Evolutionary conservation across 2,329 filamentous ascomycete species (phyloP).

Genomic region (Fusarium redolens): DNA sequence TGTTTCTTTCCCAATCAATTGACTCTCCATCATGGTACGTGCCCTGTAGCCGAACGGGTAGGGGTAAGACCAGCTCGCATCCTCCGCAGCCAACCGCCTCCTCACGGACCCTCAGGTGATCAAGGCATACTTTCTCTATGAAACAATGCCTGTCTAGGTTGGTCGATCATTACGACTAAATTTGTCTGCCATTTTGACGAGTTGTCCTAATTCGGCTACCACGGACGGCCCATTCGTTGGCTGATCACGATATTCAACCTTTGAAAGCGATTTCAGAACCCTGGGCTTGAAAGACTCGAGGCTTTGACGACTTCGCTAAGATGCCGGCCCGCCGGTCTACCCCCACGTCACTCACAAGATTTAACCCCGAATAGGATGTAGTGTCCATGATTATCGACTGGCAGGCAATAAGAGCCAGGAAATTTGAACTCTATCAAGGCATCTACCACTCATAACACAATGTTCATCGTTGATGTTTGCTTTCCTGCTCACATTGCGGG

Average conservation of each 20-base stretch:
- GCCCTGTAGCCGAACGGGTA: slow-evolving; percentile 31
- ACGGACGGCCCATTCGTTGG: slow-evolving; percentile 18
- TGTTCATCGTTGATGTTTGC: slow-evolving; percentile 19
- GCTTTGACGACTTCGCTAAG: not conserved
- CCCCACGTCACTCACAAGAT: slow-evolving; percentile 34
- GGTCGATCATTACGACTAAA: slow-evolving; percentile 41
- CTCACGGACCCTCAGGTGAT: slow-evolving; percentile 41
- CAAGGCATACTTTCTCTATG: slow-evolving; percentile 35
- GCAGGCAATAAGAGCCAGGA: not conserved
- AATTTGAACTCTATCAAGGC: slow-evolving; percentile 3
- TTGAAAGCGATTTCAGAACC: not conserved
- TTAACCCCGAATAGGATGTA: slow-evolving; percentile 11
- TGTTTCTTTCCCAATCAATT: slow-evolving; percentile 36
- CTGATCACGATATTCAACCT: not conserved
- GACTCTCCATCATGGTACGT: slow-evolving; percentile 21
- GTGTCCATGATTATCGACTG: slow-evolving; percentile 21
- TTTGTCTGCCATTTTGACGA: slow-evolving; percentile 25
- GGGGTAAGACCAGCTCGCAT: slow-evolving; percentile 34
- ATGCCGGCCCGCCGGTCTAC: slow-evolving; percentile 12
- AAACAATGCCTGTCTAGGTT: slow-evolving; percentile 42
- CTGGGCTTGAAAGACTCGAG: not conserved
- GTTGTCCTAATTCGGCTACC: slow-evolving; percentile 18
- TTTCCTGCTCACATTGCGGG: slow-evolving; percentile 33
- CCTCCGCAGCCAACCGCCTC: slow-evolving; percentile 36
- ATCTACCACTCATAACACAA: slow-evolving; percentile 11